A percentile compares a stretch with the other conserved stretches of the same genome.
Conservation (phyloP, 345 rosid genomes). For the Brassica carinata region DNA sequence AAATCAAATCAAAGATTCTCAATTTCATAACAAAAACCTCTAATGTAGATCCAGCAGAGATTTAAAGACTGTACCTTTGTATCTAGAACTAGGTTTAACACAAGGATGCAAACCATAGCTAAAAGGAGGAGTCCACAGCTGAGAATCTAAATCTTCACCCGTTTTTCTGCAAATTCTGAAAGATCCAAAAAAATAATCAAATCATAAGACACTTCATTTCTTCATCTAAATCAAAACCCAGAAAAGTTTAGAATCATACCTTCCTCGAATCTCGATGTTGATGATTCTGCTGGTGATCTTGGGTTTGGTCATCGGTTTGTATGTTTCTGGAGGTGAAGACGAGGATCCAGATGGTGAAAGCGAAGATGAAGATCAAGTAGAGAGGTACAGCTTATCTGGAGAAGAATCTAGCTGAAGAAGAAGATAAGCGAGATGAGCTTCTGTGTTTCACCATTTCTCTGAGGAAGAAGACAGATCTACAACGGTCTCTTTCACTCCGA, state of each 20-base stretch:
- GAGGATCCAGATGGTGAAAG: constrained; percentile 39
- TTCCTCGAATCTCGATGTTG: constrained; percentile 30
- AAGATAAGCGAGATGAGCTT: constrained; percentile 34
- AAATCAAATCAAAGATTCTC: background rate
- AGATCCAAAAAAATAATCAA: constrained; percentile 10
- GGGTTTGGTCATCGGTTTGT: constrained; percentile 43
- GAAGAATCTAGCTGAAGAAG: constrained; percentile 35
- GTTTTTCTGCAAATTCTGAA: constrained; percentile 45
- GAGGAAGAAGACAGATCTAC: constrained; percentile 39
- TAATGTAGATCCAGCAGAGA: background rate
- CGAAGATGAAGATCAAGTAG: constrained; percentile 39
- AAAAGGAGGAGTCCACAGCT: constrained; percentile 69
- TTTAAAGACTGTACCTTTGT: constrained; percentile 50
- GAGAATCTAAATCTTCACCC: constrained; percentile 29
- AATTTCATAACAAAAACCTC: background rate
- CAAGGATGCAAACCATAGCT: constrained; percentile 74
- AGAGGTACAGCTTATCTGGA: constrained; percentile 31
- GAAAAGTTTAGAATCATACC: constrained; percentile 29
- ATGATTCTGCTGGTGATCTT: background rate
- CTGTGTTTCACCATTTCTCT: constrained; percentile 39
- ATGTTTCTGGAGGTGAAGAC: constrained; percentile 41
- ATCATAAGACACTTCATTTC: constrained; percentile 18
- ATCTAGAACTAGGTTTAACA: constrained; percentile 58
- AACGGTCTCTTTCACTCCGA: constrained; percentile 39
- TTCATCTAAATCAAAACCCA: constrained; percentile 17